phyloP scores from a whole-genome alignment of 306 rosid species.

The Canavalia gladiata region DNA sequence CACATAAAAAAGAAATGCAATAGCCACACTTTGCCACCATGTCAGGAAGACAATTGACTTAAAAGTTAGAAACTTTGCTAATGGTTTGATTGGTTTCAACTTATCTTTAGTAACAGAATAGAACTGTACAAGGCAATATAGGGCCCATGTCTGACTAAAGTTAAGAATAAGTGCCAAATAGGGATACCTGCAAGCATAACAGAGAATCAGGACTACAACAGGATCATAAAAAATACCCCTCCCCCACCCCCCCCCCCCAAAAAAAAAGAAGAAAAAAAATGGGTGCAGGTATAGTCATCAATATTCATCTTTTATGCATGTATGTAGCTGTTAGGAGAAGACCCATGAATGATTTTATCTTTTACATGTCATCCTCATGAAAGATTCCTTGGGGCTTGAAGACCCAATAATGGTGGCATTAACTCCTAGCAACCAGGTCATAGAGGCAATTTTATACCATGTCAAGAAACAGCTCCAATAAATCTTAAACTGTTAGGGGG shows the following conservation, averaged over 20 bases:
- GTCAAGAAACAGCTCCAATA: slow-evolving; percentile 20
- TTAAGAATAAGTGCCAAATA: slow-evolving; percentile 84
- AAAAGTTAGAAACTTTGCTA: slow-evolving; percentile 80
- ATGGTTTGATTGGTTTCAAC: slow-evolving; percentile 76
- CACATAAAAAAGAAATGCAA: slow-evolving; percentile 77
- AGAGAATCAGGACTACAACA: not conserved
- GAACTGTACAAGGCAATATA: slow-evolving; percentile 90
- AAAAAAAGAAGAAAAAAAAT: not conserved
- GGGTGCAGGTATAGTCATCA: too few relatives aligned
- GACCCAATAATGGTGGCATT: not conserved
- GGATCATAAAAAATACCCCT: not conserved
- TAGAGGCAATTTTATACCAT: not conserved
- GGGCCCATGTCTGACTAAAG: slow-evolving; percentile 92
- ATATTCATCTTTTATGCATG: too few relatives aligned
- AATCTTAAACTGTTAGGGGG: not conserved
- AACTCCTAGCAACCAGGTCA: not conserved
- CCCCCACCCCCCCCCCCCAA: not conserved
- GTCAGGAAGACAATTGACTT: slow-evolving; percentile 87
- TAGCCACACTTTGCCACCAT: slow-evolving; percentile 93
- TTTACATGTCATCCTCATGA: not conserved
- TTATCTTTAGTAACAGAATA: slow-evolving; percentile 81
- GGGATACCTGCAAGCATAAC: slow-evolving; percentile 73
- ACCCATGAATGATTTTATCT: not conserved
- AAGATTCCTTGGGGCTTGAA: not conserved
- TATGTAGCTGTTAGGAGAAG: not conserved